Conservation (phyloP, 2,329 filamentous ascomycete species). For the Aspergillus tubingensis region DNA sequence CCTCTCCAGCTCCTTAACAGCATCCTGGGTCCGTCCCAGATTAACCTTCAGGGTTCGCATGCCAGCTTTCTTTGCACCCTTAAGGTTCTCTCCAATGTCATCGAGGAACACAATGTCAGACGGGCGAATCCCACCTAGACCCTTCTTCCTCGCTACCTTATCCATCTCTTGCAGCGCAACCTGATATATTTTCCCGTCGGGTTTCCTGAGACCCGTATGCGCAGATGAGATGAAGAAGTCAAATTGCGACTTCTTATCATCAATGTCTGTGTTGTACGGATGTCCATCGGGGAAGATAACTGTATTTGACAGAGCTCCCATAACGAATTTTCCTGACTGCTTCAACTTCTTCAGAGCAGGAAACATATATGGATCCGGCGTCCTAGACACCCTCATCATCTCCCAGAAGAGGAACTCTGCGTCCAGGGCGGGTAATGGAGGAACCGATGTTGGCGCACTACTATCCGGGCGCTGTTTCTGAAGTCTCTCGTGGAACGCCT, state of each 20-base stretch:
- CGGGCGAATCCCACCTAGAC: constrained; percentile 58
- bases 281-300: constrained; percentile 80
- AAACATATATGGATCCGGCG: constrained; percentile 83
- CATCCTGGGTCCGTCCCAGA: constrained; percentile 74
- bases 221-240: constrained; percentile 87
- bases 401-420: constrained; percentile 79
- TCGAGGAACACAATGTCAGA: constrained; percentile 83
- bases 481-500: constrained; percentile 53
- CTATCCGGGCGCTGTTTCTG: constrained; percentile 29
- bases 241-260: constrained; percentile 68
- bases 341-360: constrained; percentile 74
- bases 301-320: constrained; percentile 88
- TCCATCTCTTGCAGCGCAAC: constrained; percentile 69
- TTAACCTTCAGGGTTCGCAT: constrained; percentile 83
- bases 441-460: constrained; percentile 40
- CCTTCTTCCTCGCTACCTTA: constrained; percentile 60
- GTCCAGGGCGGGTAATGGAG: constrained; percentile 72
- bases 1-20: constrained; percentile 77
- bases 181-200: constrained; percentile 78
- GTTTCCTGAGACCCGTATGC: constrained; percentile 84
- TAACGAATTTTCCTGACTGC: constrained; percentile 63
- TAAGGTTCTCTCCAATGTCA: constrained; percentile 92
- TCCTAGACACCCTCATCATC: constrained; percentile 77
- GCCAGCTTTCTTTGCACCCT: constrained; percentile 71
- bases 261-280: constrained; percentile 60